Percentiles rank a stretch among this genome's conserved stretches.
Evolutionary conservation across 1,139 yeast genomes (phyloP).

Genomic region (Saccharomyces hybrid): DNA sequence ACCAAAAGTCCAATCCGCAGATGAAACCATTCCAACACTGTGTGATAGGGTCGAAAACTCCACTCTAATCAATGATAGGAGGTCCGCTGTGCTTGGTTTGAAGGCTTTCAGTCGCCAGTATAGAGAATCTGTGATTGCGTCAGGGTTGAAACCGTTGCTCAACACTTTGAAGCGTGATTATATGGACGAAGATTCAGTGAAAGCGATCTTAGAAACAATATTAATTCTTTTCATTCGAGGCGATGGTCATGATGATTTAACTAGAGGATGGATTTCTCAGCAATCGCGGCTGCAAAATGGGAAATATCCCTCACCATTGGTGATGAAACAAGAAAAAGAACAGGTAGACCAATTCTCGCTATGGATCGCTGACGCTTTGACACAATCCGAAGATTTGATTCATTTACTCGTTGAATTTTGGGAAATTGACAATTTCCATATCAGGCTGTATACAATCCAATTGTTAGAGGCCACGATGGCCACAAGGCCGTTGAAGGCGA

Average conservation of each 20-base stretch:
- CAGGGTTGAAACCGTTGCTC: constrained; percentile 73
- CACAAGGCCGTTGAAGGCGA: constrained; percentile 66
- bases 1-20: constrained; percentile 57
- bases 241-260: constrained; percentile 45
- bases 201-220: constrained; percentile 80
- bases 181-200: constrained; percentile 64
- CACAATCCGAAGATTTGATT: constrained; percentile 59
- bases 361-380: constrained; percentile 93
- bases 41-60: constrained; percentile 86
- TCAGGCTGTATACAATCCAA: constrained; percentile 73
- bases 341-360: constrained; percentile 76
- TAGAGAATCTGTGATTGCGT: constrained; percentile 84
- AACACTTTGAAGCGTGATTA: constrained; percentile 58
- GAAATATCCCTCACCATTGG: constrained; percentile 76
- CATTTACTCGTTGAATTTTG: constrained; percentile 50
- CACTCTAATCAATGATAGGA: constrained; percentile 70
- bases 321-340: constrained; percentile 45
- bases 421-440: constrained; percentile 61
- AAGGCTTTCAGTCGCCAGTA: constrained; percentile 86
- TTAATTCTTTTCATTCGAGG: constrained; percentile 71
- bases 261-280: constrained; percentile 61
- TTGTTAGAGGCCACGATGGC: constrained; percentile 76
- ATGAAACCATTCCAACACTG: constrained; percentile 80
- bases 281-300: constrained; percentile 76
- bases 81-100: constrained; percentile 85